These are phyloP conservation scores for Eucalyptus sp. DNA, from an alignment of 345 rosid genomes.

Conservation along the genomic window DNA sequence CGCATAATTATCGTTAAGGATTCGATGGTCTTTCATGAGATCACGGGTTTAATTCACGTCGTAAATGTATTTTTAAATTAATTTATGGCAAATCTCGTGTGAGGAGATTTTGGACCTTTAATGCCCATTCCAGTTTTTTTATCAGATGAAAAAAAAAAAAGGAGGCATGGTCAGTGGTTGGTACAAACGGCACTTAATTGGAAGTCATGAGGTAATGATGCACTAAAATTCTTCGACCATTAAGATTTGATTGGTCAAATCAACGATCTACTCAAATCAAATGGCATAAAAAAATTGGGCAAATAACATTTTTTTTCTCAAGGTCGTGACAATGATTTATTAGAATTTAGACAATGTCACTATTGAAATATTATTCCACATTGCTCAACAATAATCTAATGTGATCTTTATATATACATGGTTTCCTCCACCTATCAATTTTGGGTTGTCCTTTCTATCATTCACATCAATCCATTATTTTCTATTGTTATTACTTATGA, in stretches of 20 bases:
- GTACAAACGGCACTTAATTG: background rate
- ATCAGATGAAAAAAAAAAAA: too few relatives aligned
- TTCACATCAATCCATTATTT: background rate
- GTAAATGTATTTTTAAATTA: background rate
- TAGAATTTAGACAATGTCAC: fast-evolving
- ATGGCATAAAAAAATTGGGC: background rate
- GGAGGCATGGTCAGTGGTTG: background rate
- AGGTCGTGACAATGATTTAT: background rate
- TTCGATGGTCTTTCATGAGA: fast-evolving
- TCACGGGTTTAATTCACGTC: fast-evolving
- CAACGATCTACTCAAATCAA: background rate
- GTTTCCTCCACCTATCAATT: background rate
- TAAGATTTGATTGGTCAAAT: background rate
- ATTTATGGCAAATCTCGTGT: background rate
- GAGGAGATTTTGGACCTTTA: background rate
- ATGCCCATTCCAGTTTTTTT: background rate
- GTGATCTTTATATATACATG: background rate
- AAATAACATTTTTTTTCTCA: background rate
- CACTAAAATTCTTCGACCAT: background rate
- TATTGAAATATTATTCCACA: background rate
- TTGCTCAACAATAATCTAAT: background rate
- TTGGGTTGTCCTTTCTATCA: too few relatives aligned
- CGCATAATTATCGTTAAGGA: background rate
- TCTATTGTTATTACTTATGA: background rate
- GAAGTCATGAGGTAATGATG: background rate